Base-by-base conservation (phyloP, 2,329 filamentous ascomycete genomes). In the Colletotrichum incanum region DNA sequence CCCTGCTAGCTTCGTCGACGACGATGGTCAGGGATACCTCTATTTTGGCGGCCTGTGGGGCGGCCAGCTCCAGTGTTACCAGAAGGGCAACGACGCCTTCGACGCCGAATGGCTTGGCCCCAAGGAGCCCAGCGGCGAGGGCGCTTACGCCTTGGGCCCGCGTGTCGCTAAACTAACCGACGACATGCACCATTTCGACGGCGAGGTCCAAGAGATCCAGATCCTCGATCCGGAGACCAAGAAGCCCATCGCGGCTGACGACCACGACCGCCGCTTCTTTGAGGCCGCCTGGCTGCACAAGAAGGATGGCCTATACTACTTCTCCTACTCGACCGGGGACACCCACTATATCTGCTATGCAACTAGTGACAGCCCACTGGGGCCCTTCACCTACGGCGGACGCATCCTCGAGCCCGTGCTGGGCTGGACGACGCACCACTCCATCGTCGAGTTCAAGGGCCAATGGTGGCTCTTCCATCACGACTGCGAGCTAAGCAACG, bases 21-120 rank as follows among this genome's bases (percentile, higher is more conserved):
- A 83, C 26, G 80, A 83, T 61, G 80, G 79, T 49, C 74, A 81
- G 69, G 80, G 76, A 1, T 84, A 83, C 69, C 76, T 84, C 39
- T 95, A 94, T 81, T 94, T 95, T 76, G 93, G 93, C 55, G 93
- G 93, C 0, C 87, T 95, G 28, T 95, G 93, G 93, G 93, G 93
- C 70, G 93, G 93, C 0, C 93, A 95, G 82, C 84, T 95, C 74
- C 93, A 95, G 81, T 94, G 93, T 84, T 95, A 93, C 88, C 85
- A 87, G 75, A 82, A 80, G 37, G 87, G 89, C 43, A 81, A 86
- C 73, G 82, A 82, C 72, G 74, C 79, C 39, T 95, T 91, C 77
- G 89, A 93, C 75, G 80, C 79, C 3, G 77, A 82, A 5, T 88
- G 85, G 83, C 83, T 85, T 28, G 88, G 89, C 0, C 85, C 90